Percentiles rank a stretch among this genome's conserved stretches.
Conservation (phyloP, 805 yeast species). For the Teunomyces barrocoloradensis region DNA sequence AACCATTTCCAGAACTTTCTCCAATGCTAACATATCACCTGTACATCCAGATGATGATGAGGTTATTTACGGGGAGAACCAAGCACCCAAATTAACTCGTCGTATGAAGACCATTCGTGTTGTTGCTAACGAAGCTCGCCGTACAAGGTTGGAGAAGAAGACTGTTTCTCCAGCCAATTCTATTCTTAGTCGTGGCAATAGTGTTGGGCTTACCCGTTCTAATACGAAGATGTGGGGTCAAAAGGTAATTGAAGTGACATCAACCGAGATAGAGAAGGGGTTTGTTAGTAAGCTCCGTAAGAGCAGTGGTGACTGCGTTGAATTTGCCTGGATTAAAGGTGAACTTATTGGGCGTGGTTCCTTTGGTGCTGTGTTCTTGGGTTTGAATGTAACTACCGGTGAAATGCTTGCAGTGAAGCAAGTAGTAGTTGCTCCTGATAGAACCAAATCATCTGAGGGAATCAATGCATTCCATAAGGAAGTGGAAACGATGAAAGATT, state of each 20-base stretch:
- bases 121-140: slow-evolving; percentile 84
- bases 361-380: slow-evolving; percentile 89
- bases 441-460: slow-evolving; percentile 29
- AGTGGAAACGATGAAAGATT: slow-evolving; percentile 88
- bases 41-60: slow-evolving; percentile 30
- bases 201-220: slow-evolving; percentile 51
- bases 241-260: slow-evolving; percentile 83
- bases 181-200: slow-evolving; percentile 3
- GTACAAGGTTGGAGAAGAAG: slow-evolving; percentile 31
- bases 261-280: slow-evolving; percentile 60
- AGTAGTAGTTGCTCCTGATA: slow-evolving; percentile 58
- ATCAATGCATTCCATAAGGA: slow-evolving; percentile 85
- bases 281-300: slow-evolving; percentile 65
- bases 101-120: slow-evolving; percentile 90
- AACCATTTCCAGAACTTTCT: slow-evolving; percentile 41
- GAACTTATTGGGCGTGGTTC: slow-evolving; percentile 95
- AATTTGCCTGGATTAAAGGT: slow-evolving; percentile 98
- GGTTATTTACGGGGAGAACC: slow-evolving; percentile 32
- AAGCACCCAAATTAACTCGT: slow-evolving; percentile 39
- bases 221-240: slow-evolving; percentile 99
- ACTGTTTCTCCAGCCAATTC: slow-evolving; percentile 4
- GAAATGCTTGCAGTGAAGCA: slow-evolving; percentile 99
- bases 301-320: slow-evolving; percentile 65
- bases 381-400: slow-evolving; percentile 92
- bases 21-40: slow-evolving; percentile 43